Evolutionary conservation across 441 rosid genomes (phyloP).

Genomic region (Jatropha podagrica): DNA sequence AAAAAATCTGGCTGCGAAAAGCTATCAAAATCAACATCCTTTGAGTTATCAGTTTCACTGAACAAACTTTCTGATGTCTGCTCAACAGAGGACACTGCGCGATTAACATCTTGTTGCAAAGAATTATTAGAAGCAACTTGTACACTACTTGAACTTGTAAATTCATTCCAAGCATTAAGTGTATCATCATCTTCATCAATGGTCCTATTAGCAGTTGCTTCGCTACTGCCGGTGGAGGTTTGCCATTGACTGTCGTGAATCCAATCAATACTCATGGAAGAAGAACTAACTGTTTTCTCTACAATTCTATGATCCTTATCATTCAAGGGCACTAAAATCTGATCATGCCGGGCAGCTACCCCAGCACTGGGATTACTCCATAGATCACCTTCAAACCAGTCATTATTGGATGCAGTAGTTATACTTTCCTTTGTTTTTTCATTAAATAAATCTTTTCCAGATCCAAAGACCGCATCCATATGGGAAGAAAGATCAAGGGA

Average conservation of each 20-base stretch:
- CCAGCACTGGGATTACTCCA: constrained; percentile 34
- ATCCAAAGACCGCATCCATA: constrained; percentile 65
- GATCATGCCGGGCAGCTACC: constrained; percentile 26
- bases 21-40: constrained; percentile 38
- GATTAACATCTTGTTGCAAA: constrained; percentile 30
- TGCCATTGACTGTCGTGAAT: constrained; percentile 40
- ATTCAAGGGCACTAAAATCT: constrained; percentile 24
- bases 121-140: constrained; percentile 33
- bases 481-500: constrained; percentile 55
- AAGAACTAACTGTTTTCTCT: constrained; percentile 20
- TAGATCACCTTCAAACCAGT: constrained; percentile 53
- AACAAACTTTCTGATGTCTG: constrained; percentile 40
- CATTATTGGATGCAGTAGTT: constrained; percentile 36
- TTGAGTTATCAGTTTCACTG: constrained; percentile 25
- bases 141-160: constrained; percentile 43
- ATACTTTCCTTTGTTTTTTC: constrained; percentile 34
- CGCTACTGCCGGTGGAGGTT: constrained; percentile 31
- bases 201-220: constrained; percentile 30
- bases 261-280: constrained; percentile 47
- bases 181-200: constrained; percentile 47
- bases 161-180: constrained; percentile 65
- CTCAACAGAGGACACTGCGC: constrained; percentile 30
- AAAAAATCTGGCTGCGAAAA: constrained; percentile 40
- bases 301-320: constrained; percentile 26
- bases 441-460: constrained; percentile 35